Conservation (phyloP, 768 basidiomycete species). For the Galerina marginata region DNA sequence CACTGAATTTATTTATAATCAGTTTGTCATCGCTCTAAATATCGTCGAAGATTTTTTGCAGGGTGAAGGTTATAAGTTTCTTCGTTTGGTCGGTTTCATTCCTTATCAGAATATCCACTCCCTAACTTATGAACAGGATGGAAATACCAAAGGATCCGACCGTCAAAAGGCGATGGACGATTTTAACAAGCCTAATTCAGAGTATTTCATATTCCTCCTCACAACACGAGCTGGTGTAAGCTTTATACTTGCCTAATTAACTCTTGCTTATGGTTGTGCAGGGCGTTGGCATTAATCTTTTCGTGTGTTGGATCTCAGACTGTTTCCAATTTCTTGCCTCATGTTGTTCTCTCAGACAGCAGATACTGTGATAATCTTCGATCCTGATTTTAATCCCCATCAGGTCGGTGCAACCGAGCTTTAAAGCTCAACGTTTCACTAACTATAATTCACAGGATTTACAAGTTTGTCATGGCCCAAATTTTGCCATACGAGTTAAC, state of each 20-base stretch:
- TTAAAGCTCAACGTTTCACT: neutral
- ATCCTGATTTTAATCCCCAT: slow-evolving; percentile 99
- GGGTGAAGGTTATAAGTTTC: slow-evolving; percentile 81
- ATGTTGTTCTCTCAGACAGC: slow-evolving; percentile 62
- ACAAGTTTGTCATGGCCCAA: slow-evolving; percentile 61
- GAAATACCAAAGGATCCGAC: slow-evolving; percentile 81
- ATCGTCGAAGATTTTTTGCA: slow-evolving; percentile 87
- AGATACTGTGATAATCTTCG: slow-evolving; percentile 92
- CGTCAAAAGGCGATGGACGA: slow-evolving; percentile 95
- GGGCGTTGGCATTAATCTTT: slow-evolving; percentile 92
- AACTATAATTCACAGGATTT: slow-evolving; percentile 60
- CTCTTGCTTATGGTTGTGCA: slow-evolving; percentile 20
- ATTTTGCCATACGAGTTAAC: neutral
- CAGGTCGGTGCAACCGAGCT: slow-evolving; percentile 52
- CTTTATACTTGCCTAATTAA: slow-evolving; percentile 4
- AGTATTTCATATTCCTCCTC: slow-evolving; percentile 89
- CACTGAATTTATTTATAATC: slow-evolving; percentile 5
- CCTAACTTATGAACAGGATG: slow-evolving; percentile 62
- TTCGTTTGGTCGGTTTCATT: slow-evolving; percentile 65
- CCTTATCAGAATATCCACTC: neutral
- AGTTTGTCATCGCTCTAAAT: slow-evolving; percentile 90
- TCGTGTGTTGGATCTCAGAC: slow-evolving; percentile 33
- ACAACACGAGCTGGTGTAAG: slow-evolving; percentile 86
- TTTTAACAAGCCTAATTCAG: slow-evolving; percentile 88
- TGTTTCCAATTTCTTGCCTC: neutral